Percentiles rank a stretch among this genome's conserved stretches.
phyloP scores from a whole-genome alignment of 495 filamentous ascomycete species.

The Xylona heveae region DNA sequence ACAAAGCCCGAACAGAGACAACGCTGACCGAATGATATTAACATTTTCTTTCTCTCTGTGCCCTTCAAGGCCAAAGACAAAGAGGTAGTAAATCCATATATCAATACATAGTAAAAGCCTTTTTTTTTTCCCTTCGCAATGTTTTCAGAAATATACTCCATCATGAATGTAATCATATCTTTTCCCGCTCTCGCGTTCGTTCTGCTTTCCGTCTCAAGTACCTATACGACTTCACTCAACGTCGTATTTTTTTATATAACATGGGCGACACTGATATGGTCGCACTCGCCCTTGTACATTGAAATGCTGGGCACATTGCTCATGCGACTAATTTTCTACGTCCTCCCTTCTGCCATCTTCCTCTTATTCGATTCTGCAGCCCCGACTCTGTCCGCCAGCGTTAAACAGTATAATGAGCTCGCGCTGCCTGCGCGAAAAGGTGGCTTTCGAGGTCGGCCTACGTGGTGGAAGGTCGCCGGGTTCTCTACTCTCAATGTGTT shows the following conservation, averaged over 20 bases:
- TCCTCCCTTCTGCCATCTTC: conserved; percentile 50
- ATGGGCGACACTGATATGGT: conserved; percentile 67
- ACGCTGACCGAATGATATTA: no score
- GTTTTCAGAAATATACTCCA: neutral
- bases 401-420: conserved; percentile 47
- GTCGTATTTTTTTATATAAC: conserved; percentile 78
- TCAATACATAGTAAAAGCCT: no score
- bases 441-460: conserved; percentile 17
- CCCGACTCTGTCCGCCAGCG: conserved; percentile 37
- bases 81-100: no score
- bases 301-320: conserved; percentile 49
- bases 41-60: no score
- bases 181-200: neutral
- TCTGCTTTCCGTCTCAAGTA: conserved; percentile 21
- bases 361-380: conserved; percentile 49
- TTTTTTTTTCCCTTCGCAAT: no score
- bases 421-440: conserved; percentile 40
- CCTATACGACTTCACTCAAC: conserved; percentile 62
- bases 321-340: conserved; percentile 49
- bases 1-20: no score
- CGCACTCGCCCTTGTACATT: conserved; percentile 52
- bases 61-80: no score
- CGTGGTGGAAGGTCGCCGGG: conserved; percentile 19
- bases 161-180: neutral
- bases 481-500: neutral